Base-by-base conservation (phyloP, 108 stramenopile genomes). In the Mediolabrus comicus region DNA sequence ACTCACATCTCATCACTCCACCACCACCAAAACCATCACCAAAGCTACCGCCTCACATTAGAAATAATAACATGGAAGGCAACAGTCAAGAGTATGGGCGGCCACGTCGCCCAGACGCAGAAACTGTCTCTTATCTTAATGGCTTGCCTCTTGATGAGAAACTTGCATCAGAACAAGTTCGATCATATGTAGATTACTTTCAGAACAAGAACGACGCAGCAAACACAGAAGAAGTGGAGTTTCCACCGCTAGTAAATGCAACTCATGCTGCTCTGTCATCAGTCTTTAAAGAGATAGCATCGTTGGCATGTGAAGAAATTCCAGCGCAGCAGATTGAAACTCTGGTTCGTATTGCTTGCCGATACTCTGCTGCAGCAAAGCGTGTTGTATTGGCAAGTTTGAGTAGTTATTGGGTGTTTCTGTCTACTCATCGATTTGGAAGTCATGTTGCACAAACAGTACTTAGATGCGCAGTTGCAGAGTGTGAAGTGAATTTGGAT, bases 371-470 rank as follows among this genome's bases (percentile, higher is more conserved):
- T 63, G 55, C 68, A 2, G 87, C 90, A 36, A 83, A 86, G n/a
- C 65, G 87, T 10, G 75, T 69, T 9, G 51, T 90, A 3, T 74
- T 94, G 71, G 39, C 49, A 24, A 80, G 81, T 38, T 72, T 87
- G 56, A 39, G 51, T 16, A 81, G 90, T 4, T 94, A 94, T 59
- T 77, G 83, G 69, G 62, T 87, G 6, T 89, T 90, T 63, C 62
- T 94, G 46, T 79, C 89, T 35, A 86, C 86, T 12, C 93, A 94
- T 72, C 82, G 93, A 65, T 94, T 87, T 64, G 93, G 90, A 59
- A 89, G 87, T 30, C 93, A 94, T 68, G 90, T 94, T 22, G 62
- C 88, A 8, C 93, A 94, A 51, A 92, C 90, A 25, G 80, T 92
- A 8, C 61, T 94, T 29, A 58, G 77, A 31, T 79, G 77, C 24